Evolutionary conservation across 2,329 filamentous ascomycete genomes (phyloP).

Genomic region (Diaporthe capsici): DNA sequence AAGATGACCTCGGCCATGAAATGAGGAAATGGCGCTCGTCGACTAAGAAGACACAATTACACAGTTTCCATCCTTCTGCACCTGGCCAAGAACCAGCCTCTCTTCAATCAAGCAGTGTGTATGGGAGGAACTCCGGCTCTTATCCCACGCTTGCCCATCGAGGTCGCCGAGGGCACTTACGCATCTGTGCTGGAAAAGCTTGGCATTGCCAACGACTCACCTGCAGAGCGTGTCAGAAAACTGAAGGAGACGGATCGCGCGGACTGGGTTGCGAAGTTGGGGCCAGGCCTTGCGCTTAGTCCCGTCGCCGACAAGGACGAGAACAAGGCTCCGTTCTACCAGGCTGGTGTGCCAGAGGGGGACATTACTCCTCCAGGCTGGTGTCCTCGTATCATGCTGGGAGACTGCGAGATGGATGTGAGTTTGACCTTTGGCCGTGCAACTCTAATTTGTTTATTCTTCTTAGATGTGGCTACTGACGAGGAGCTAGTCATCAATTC

Average conservation of each 20-base stretch:
- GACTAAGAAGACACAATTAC: not conserved
- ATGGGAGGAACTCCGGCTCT: constrained; percentile 12
- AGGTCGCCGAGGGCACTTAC: constrained; percentile 10
- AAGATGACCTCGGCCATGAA: not conserved
- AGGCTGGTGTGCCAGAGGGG: not conserved
- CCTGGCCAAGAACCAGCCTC: not conserved
- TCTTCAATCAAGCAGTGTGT: not conserved
- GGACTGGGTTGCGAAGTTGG: not conserved
- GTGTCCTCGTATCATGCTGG: constrained; percentile 1
- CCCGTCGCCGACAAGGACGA: not conserved
- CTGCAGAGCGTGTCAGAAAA: not conserved
- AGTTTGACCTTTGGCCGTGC: not conserved
- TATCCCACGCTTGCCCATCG: not conserved
- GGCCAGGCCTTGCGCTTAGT: not conserved
- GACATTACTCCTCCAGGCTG: not conserved
- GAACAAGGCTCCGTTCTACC: not conserved
- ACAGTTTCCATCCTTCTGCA: not conserved
- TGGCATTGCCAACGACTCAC: not conserved
- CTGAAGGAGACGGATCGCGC: not conserved
- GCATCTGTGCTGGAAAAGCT: not conserved
- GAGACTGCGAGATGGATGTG: constrained; percentile 14
- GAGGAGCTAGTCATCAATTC: not conserved
- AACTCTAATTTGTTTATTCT: too few relatives aligned
- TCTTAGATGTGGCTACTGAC: not conserved
- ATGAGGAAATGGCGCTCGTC: not conserved